Base-by-base conservation (phyloP, 306 rosid genomes). In the Senna siamea region DNA sequence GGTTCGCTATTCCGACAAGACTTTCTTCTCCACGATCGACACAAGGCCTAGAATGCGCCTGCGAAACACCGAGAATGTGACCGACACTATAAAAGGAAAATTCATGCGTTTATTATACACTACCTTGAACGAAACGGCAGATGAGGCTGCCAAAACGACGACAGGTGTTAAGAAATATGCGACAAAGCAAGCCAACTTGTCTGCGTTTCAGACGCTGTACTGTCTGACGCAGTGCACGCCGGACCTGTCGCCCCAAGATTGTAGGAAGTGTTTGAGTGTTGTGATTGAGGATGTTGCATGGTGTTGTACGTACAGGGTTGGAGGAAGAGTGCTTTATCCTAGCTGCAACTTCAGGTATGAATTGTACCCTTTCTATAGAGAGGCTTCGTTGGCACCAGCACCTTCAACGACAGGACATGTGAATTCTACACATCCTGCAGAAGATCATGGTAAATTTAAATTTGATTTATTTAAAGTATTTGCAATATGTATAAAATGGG, bases 221-320 rank as follows among this genome's bases (percentile, higher is more conserved):
- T 35, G 73, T 53, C 47, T 80, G 72, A 72, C 75, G 5, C 84
- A 80, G 84, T 80, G 84, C 60, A 80, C 84, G 0, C 73, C 46
- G 0, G 84, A 80, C 40, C 11, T 80, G 38, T 68, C 76, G 0
- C 28, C 37, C 7, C 48, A 17, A 44, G 60, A 67, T 15, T 80
- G 84, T 23, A 80, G 69, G 14, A 69, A 10, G 12, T 80, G 84
- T 40, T 6, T 80, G 12, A 26, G 56, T 22, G 46, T 9, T 11
- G 85, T 77, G 0, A 71, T 81, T 0, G 78, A 69, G 1, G 63
- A 64, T 15, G 50, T 81, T 50, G 74, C 74, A 0, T 40, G 71
- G 67, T 81, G 85, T 18, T 81, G 81, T 18, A 28, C 26, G 0
- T 77, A 77, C 4, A 81, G 72, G 14, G 57, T 61, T 8, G 75